phyloP scores from a whole-genome alignment of 805 yeast genomes.

The Candida anglica region DNA sequence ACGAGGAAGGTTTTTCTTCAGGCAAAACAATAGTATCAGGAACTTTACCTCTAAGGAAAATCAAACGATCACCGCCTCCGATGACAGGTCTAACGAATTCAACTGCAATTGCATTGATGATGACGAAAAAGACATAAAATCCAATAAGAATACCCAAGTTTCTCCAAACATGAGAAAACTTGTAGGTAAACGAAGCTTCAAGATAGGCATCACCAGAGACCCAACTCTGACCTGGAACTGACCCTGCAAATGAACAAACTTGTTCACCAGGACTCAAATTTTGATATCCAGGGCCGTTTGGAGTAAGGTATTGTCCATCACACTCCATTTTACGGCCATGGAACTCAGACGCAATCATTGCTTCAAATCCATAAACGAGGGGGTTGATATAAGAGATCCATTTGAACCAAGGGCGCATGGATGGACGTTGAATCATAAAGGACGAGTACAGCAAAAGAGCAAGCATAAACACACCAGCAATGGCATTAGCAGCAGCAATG shows the following conservation, averaged over 20 bases:
- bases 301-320: slow-evolving; percentile 15
- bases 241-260: slow-evolving; percentile 15
- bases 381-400: slow-evolving; percentile 38
- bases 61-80: slow-evolving; percentile 30
- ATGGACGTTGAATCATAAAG: slow-evolving; percentile 26
- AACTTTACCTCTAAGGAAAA: slow-evolving; percentile 23
- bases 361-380: slow-evolving; percentile 24
- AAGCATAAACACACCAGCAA: slow-evolving; percentile 45
- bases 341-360: slow-evolving; percentile 25
- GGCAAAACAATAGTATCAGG: slow-evolving; percentile 14
- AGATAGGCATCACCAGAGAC: slow-evolving; percentile 32
- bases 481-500: slow-evolving; percentile 53
- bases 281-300: slow-evolving; percentile 21
- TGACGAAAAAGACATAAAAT: slow-evolving; percentile 13
- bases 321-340: slow-evolving; percentile 27
- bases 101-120: slow-evolving; percentile 20
- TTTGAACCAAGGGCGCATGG: slow-evolving; percentile 32
- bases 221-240: slow-evolving; percentile 15
- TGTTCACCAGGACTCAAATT: slow-evolving; percentile 12
- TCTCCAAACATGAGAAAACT: slow-evolving; percentile 42
- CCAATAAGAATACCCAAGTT: slow-evolving; percentile 44
- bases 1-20: slow-evolving; percentile 5
- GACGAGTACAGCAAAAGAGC: slow-evolving; percentile 26
- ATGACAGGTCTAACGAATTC: slow-evolving; percentile 23
- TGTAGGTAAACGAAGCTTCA: slow-evolving; percentile 26